Conservation (phyloP, 163 green algal genomes). For the Chlamydomonas reinhardtii region DNA sequence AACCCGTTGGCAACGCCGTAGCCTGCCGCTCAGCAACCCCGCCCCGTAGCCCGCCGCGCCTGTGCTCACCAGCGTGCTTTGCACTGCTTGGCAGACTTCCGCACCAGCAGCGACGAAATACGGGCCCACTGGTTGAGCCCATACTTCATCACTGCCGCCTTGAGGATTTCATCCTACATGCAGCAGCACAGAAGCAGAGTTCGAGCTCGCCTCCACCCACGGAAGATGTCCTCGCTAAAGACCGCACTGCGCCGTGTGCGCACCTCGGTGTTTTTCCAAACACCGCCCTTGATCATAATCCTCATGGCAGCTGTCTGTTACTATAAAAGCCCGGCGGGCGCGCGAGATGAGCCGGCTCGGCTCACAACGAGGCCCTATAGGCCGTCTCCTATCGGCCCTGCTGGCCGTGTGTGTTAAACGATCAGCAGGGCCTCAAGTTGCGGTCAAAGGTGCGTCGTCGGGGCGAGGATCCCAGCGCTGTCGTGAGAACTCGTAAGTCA, state of each 20-base stretch:
- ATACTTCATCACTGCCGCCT: conserved; percentile 99
- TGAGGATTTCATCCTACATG: conserved; percentile 99
- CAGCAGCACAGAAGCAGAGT: too few relatives aligned
- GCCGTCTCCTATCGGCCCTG: too few relatives aligned
- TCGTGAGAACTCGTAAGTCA: too few relatives aligned
- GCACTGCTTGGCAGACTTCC: conserved; percentile 99
- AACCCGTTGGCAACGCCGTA: neutral
- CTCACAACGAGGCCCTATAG: too few relatives aligned
- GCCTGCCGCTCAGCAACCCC: too few relatives aligned
- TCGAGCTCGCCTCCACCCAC: too few relatives aligned
- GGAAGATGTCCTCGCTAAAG: neutral
- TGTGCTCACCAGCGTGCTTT: conserved; percentile 91
- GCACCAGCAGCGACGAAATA: conserved; percentile 97
- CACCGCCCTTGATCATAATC: conserved; percentile 92
- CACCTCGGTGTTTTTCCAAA: conserved; percentile 98
- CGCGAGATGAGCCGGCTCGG: too few relatives aligned
- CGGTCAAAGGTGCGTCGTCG: too few relatives aligned
- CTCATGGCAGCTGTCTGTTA: conserved; percentile 68
- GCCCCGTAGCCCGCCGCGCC: too few relatives aligned
- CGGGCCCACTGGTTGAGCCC: conserved; percentile 98
- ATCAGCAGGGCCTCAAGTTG: too few relatives aligned
- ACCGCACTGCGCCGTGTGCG: neutral
- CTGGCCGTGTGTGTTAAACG: too few relatives aligned
- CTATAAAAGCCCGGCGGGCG: neutral
- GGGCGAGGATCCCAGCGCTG: too few relatives aligned